These are phyloP conservation scores for Neofusicoccum sp. DNA, from an alignment of 2,329 filamentous ascomycete species.

Conservation along the genomic window DNA sequence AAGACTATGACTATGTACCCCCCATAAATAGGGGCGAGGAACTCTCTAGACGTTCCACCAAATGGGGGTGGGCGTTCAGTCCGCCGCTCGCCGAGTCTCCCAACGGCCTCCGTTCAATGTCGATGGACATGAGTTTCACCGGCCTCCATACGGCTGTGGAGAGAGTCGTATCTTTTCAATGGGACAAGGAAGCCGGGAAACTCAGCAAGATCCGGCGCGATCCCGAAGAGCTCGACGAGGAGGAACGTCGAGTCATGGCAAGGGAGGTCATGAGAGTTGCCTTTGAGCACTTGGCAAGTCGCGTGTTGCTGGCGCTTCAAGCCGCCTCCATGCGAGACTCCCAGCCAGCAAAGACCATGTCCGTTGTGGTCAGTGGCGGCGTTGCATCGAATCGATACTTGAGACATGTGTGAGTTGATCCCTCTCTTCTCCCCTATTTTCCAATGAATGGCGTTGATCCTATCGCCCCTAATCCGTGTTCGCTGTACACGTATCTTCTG, in stretches of 20 bases:
- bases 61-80: slow-evolving; percentile 66
- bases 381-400: slow-evolving; percentile 85
- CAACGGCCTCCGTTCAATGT: slow-evolving; percentile 33
- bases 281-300: slow-evolving; percentile 82
- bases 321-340: slow-evolving; percentile 20
- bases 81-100: slow-evolving; percentile 61
- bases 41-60: slow-evolving; percentile 44
- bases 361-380: slow-evolving; percentile 82
- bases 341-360: slow-evolving; percentile 39
- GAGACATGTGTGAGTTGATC: slow-evolving; percentile 54
- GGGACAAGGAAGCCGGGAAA: slow-evolving; percentile 29
- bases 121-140: slow-evolving; percentile 56
- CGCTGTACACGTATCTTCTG: not conserved
- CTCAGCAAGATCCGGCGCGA: slow-evolving; percentile 30
- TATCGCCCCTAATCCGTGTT: not conserved
- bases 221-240: slow-evolving; percentile 45
- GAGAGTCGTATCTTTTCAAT: slow-evolving; percentile 49
- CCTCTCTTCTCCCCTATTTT: not conserved
- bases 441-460: slow-evolving; percentile 20
- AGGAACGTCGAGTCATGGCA: slow-evolving; percentile 68
- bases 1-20: slow-evolving; percentile 54
- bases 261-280: slow-evolving; percentile 72
- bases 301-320: slow-evolving; percentile 69
- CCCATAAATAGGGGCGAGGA: slow-evolving; percentile 60
- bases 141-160: slow-evolving; percentile 67